A percentile compares a stretch with the other conserved stretches of the same genome.
Evolutionary conservation across 2,329 filamentous ascomycete species (phyloP).

Genomic region (Aureobasidium mangrovei): DNA sequence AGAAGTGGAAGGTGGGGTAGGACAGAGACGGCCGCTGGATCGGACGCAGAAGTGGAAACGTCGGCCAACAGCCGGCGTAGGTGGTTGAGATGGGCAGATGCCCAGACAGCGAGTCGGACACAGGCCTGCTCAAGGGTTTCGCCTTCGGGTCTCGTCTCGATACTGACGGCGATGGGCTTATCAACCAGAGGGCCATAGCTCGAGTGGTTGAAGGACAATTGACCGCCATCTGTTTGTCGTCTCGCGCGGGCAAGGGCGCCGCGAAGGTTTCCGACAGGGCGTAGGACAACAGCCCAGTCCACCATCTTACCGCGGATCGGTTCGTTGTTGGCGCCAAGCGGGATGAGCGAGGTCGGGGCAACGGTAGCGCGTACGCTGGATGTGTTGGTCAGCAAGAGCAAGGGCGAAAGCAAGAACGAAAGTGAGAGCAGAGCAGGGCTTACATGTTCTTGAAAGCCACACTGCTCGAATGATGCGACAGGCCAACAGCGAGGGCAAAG

Average conservation of each 20-base stretch:
- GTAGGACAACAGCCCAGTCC: neutral
- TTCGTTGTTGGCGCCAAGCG: neutral
- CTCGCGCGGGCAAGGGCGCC: neutral
- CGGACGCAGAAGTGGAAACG: neutral
- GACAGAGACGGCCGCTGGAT: no score
- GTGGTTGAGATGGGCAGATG: neutral
- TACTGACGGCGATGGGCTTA: slow-evolving; percentile 3
- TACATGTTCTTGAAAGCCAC: neutral
- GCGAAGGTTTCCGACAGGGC: neutral
- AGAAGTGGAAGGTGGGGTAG: neutral
- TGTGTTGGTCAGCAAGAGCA: neutral
- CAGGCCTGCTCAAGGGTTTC: neutral
- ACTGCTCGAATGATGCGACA: neutral
- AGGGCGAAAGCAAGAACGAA: neutral
- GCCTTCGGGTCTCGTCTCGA: slow-evolving; percentile 1
- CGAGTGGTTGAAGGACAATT: neutral
- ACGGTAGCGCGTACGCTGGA: neutral
- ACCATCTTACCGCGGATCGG: neutral
- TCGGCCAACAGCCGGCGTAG: neutral
- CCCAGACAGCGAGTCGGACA: slow-evolving; percentile 5
- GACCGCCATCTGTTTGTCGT: neutral
- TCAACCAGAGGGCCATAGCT: neutral
- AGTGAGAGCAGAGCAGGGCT: neutral
- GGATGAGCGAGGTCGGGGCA: neutral
- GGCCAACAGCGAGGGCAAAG: neutral